Base-by-base conservation (phyloP, 1,284 basidiomycete species). In the Mrakiaceae sp. region DNA sequence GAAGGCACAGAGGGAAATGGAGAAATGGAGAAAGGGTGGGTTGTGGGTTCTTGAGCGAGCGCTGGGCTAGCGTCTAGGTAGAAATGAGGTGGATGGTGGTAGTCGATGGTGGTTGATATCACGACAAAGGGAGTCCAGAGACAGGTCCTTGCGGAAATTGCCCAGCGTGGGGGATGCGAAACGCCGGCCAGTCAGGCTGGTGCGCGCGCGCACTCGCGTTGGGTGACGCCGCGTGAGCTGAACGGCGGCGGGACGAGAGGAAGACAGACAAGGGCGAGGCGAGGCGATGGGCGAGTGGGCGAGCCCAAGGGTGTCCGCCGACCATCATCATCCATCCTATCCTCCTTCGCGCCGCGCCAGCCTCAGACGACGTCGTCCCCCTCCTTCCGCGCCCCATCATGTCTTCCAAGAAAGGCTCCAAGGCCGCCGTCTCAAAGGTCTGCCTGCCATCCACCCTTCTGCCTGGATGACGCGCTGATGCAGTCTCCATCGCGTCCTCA, bases 391-490 rank as follows among this genome's bases (percentile, higher is more conserved):
- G 16, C 7, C 39, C 49, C 40, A 39, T 9, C 47, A 51, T 56
- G 48, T 48, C 62, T 10, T 44, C 62, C 9, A 63, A 58, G 56
- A 51, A 49, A 9, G 53, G 53, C 10, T 42, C 53, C 53, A 63
- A 58, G 50, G 39, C 48, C 2, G 42, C 62, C 50, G 46, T 46
- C 4, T 53, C 62, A 39, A 58, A 63, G 62, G 56, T 58, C 10
- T 12, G 27, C 12, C n/a, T 3, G 27, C 27, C 27, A 27, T 27
- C 27, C 27, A 27, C 27, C 27, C 27, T 27, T 27, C 27, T 27
- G 27, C 27, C 27, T 27, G 27, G 27, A 27, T 27, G 27, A 27
- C 27, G 27, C 27, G 27, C 27, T 27, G 27, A 27, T 53, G 14
- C 51, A 53, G 51, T 39, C 4, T 8, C 11, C 16, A n/a, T 3